A percentile compares a stretch with the other conserved stretches of the same genome.
phyloP scores from a whole-genome alignment of 2,329 filamentous ascomycete species.

The Pseudogymnoascus sp. region DNA sequence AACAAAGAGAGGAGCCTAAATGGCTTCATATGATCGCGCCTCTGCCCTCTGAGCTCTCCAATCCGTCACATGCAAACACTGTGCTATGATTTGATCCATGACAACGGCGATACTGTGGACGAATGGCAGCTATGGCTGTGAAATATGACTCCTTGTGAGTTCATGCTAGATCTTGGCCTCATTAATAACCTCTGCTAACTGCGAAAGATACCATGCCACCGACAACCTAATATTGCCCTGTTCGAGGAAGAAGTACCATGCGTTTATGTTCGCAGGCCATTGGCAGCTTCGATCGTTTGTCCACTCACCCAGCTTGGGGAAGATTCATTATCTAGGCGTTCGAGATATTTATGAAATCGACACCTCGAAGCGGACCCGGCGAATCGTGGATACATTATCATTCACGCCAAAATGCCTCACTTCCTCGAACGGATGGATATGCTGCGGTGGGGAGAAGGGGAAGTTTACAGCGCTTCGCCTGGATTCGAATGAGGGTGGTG shows the following conservation, averaged over 20 bases:
- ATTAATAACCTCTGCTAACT: background rate
- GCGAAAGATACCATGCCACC: slow-evolving; percentile 52
- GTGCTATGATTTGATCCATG: slow-evolving; percentile 9
- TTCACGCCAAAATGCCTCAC: slow-evolving; percentile 78
- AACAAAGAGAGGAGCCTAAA: slow-evolving; percentile 1
- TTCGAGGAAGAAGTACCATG: slow-evolving; percentile 58
- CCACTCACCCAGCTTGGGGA: slow-evolving; percentile 65
- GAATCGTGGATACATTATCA: slow-evolving; percentile 60
- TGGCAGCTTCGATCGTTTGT: slow-evolving; percentile 88
- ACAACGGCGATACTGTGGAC: slow-evolving; percentile 8
- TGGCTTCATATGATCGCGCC: slow-evolving; percentile 3
- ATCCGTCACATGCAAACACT: slow-evolving; percentile 3
- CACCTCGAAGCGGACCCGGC: slow-evolving; percentile 59
- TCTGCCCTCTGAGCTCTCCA: background rate
- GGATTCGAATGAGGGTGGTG: slow-evolving; percentile 28
- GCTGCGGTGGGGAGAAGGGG: slow-evolving; percentile 79
- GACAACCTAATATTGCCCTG: slow-evolving; percentile 53
- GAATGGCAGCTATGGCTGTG: slow-evolving; percentile 15
- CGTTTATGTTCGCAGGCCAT: slow-evolving; percentile 60
- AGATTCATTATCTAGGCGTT: slow-evolving; percentile 78
- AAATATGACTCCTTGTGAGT: slow-evolving; percentile 10
- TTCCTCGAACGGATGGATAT: slow-evolving; percentile 81
- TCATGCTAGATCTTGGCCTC: slow-evolving; percentile 11
- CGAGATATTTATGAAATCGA: slow-evolving; percentile 63
- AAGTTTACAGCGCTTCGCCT: slow-evolving; percentile 52